Evolutionary conservation across 73 alveolate species (phyloP), one percentile per base, ranked within the genome.

Genomic region (Paramecium tetraurelia): DNA sequence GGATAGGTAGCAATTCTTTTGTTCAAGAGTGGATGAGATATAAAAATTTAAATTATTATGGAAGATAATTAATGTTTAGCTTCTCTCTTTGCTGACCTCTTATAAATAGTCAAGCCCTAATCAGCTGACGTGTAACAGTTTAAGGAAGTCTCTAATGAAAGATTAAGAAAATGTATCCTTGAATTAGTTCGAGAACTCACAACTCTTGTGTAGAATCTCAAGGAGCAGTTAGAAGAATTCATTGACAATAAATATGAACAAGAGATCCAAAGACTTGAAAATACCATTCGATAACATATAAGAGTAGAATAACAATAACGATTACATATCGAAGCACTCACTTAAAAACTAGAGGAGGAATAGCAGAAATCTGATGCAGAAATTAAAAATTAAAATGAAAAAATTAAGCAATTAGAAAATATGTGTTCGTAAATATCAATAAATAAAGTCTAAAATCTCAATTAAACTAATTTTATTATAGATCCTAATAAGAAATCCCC

Each of bases 1-100:
- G 99, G 99, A 50, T 96, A 95, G 75, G 99, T 97, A 85, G 99
- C 99, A 57, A 93, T 63, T 27, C 84, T 63, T 31, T 63, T 63
- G 46, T 63, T 63, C 48, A 63, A 63, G 46, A 63, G 84, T 63
- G 84, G 84, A 63, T 63, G 84, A 63, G 84, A 63, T 63, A 63
- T 63, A 31, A 63, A 63, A 63, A 63, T 53, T 53, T 53, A 53
- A 95, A 21, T 95, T 96, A 92, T 94, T 95, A 90, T 96, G 96
- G 95, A 96, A 94, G 97, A 63, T 33, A 63, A 63, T 63, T 33
- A 63, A 63, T 63, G 84, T 63, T 33, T 63, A 63, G 84, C 84
- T 63, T 31, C 84, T 63, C 46, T 63, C 41, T 63, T 63, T 33
- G 44, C 50, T 63, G 84, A 63, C 21, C 21, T 63, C 50, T 27